phyloP scores from a whole-genome alignment of 2,329 filamentous ascomycete species.

The Colletotrichum australisinense region DNA sequence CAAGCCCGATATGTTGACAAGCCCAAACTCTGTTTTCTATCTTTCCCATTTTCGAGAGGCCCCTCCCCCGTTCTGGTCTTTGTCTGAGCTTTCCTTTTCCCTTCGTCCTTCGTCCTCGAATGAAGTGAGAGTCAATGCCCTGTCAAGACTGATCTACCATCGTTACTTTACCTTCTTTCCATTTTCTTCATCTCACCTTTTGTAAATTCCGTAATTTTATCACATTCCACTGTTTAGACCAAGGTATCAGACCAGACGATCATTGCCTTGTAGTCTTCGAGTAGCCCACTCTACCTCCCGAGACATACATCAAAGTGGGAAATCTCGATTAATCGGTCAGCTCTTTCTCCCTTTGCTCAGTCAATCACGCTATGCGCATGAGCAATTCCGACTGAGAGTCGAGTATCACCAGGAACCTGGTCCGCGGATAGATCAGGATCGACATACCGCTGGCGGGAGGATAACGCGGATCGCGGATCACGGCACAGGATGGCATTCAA shows the following conservation, averaged over 20 bases:
- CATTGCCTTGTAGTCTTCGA: not conserved
- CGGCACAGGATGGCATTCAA: not conserved
- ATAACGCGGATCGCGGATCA: not conserved
- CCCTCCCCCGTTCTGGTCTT: not conserved
- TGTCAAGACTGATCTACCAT: not conserved
- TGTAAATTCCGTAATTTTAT: conserved; percentile 1
- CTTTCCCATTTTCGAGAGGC: not conserved
- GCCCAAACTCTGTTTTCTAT: conserved; percentile 10
- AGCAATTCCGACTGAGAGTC: conserved; percentile 3
- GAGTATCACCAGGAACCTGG: not conserved
- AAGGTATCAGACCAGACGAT: not conserved
- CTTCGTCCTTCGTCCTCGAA: not conserved
- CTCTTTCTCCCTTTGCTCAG: not conserved
- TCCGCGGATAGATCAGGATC: conserved; percentile 7
- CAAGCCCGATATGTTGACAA: not conserved
- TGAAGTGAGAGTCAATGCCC: not conserved
- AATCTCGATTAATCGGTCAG: not conserved
- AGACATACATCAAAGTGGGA: conserved; percentile 1
- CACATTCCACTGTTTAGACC: conserved; percentile 12
- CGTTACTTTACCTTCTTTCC: not conserved
- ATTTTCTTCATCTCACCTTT: not conserved
- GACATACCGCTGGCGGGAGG: not conserved
- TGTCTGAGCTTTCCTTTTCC: not conserved
- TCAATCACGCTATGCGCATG: not conserved
- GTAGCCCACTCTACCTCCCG: not conserved